A percentile compares a stretch with the other conserved stretches of the same genome.
Conservation (phyloP, 495 filamentous ascomycete species). For the Aspergillus panamensis region DNA sequence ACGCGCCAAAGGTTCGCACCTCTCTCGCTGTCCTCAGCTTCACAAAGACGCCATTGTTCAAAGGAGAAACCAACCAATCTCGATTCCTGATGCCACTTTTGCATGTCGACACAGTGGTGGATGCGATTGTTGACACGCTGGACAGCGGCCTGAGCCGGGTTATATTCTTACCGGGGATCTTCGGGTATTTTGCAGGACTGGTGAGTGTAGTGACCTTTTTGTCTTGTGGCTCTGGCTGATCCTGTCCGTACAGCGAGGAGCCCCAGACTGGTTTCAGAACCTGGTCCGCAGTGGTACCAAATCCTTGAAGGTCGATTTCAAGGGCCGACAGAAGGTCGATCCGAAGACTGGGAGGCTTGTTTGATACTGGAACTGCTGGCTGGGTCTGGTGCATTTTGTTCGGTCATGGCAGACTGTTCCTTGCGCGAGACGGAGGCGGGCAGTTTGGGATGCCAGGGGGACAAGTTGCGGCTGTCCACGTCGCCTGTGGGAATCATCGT, state of each 20-base stretch:
- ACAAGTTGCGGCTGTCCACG: no score
- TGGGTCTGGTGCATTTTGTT: no score
- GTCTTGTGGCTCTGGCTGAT: slow-evolving; percentile 3
- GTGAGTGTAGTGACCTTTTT: slow-evolving; percentile 22
- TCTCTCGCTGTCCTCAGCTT: slow-evolving; percentile 32
- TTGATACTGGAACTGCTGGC: not conserved
- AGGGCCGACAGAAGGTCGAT: slow-evolving; percentile 24
- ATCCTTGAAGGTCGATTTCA: slow-evolving; percentile 26
- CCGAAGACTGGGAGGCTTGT: slow-evolving; percentile 20
- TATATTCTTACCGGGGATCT: slow-evolving; percentile 33
- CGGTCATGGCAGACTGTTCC: no score
- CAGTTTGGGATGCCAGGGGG: no score
- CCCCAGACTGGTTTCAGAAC: slow-evolving; percentile 21
- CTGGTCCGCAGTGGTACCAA: slow-evolving; percentile 18
- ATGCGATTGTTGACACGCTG: slow-evolving; percentile 31
- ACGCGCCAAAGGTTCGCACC: slow-evolving; percentile 29
- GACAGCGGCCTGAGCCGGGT: slow-evolving; percentile 31
- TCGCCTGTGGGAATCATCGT: no score
- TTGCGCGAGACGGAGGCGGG: no score
- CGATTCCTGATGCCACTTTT: slow-evolving; percentile 34
- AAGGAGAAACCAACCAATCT: slow-evolving; percentile 27
- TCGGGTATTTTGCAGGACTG: slow-evolving; percentile 30
- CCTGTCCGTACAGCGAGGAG: slow-evolving; percentile 16
- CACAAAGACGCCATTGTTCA: slow-evolving; percentile 33
- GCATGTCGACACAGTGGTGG: slow-evolving; percentile 34